These are phyloP conservation scores for Pulveroboletus sp. DNA, from an alignment of 768 basidiomycete genomes.

Conservation along the genomic window DNA sequence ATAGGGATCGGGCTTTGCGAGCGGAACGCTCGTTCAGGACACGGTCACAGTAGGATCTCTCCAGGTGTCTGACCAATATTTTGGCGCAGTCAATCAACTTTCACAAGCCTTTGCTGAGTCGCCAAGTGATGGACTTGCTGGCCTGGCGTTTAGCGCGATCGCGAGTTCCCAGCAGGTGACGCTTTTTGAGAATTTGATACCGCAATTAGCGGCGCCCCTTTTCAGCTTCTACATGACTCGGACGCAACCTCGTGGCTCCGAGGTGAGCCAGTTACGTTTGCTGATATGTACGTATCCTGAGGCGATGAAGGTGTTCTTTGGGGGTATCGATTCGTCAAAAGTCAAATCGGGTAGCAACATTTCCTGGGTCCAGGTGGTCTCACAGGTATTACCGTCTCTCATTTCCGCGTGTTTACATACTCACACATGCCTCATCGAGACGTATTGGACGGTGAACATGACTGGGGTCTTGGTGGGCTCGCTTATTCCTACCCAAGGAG, in stretches of 20 bases:
- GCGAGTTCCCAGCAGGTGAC: constrained; percentile 45
- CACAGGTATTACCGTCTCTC: constrained; percentile 26
- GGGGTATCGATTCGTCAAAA: constrained; percentile 36
- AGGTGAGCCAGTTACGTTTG: constrained; percentile 33
- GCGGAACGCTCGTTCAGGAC: constrained; percentile 50
- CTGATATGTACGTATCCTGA: neutral
- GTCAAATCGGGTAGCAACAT: constrained; percentile 17
- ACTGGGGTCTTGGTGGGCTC: constrained; percentile 41
- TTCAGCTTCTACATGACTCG: constrained; percentile 63
- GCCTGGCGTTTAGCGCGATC: constrained; percentile 61
- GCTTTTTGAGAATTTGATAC: constrained; percentile 63
- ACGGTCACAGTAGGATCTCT: constrained; percentile 48
- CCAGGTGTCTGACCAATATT: constrained; percentile 46
- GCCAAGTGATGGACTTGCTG: constrained; percentile 58
- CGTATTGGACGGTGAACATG: constrained; percentile 60
- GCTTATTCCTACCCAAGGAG: neutral
- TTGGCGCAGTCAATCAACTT: constrained; percentile 49
- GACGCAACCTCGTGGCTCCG: constrained; percentile 39
- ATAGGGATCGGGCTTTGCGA: constrained; percentile 53
- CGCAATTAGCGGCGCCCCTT: constrained; percentile 39
- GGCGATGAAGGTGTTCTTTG: constrained; percentile 18
- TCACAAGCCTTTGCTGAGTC: constrained; percentile 48
- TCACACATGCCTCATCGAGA: constrained; percentile 32
- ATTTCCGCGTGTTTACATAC: neutral
- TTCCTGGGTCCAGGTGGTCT: constrained; percentile 37